Base-by-base conservation (phyloP, 352 stramenopile species). In the Phytophthora hybrid region DNA sequence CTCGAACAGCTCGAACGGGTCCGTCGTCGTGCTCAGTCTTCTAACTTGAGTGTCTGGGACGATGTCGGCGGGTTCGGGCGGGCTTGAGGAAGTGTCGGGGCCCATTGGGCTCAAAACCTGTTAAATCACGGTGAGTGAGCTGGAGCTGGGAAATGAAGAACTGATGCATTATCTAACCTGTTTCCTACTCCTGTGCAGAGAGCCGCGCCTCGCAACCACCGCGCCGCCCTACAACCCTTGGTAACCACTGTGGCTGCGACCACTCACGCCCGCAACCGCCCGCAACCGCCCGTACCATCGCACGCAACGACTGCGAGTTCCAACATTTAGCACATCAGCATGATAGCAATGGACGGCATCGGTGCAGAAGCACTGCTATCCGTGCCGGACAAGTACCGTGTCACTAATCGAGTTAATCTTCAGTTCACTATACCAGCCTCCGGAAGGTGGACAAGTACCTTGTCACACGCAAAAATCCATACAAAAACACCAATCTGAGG, bases 91-190 rank as follows among this genome's bases (percentile, higher is more conserved):
- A 13, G 41, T 49, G 41, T 49, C 41, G 16, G 16, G 41, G 41
- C 41, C 41, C 41, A 49, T 49, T 49, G 41, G 41, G 41, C 41
- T 49, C 41, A 49, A 21, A 49, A 49, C 16, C 41, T 51, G 44
- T 51, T n/a, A 11, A 51, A 51, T 23, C 18, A 51, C 18, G 41
- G 44, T 51, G 23, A 51, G 44, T 23, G 44, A 51, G 44, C 44
- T 51, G 44, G 16, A 51, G 44, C 16, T 51, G 44, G 44, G 44
- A 51, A 51, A 51, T 51, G 44, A 51, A 23, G 44, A 51, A 51
- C 44, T 51, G 44, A 51, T 51, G 44, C 16, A 51, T 51, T 51
- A 51, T 51, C 44, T 51, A 23, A 51, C 44, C 44, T 51, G 44
- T 13, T 23, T 51, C 18, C 44, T 13, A 51, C 44, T 51, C 18